These are phyloP conservation scores for Erodium moschatum DNA, from an alignment of 441 rosid genomes.

Conservation along the genomic window DNA sequence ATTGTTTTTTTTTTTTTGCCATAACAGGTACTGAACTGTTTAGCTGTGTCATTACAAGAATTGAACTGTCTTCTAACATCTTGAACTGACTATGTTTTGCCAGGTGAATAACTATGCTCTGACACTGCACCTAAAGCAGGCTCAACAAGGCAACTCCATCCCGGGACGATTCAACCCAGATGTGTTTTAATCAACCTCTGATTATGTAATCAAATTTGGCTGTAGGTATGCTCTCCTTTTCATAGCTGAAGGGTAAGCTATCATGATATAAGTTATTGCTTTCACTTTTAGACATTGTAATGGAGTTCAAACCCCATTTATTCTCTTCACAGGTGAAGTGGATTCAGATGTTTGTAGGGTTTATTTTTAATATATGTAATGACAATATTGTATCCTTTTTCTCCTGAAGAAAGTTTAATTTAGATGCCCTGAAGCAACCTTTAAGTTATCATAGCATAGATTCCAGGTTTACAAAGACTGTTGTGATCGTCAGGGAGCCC, in stretches of 20 bases:
- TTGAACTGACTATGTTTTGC: not conserved
- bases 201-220: no score
- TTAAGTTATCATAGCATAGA: no score
- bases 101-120: not conserved
- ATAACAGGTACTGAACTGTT: no score
- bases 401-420: not conserved
- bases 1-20: not conserved
- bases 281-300: not conserved
- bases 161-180: not conserved
- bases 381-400: not conserved
- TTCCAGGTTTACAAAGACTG: no score
- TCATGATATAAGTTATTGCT: not conserved
- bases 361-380: not conserved
- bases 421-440: no score
- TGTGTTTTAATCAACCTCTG: not conserved
- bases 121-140: not conserved
- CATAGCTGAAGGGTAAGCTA: not conserved
- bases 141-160: constrained; percentile 7
- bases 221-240: not conserved
- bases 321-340: not conserved
- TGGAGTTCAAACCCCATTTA: not conserved
- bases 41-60: not conserved
- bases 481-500: no score
- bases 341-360: not conserved
- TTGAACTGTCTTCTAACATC: not conserved